These are phyloP conservation scores for Aspergillus haitiensis DNA, from an alignment of 495 filamentous ascomycete genomes.

Conservation along the genomic window DNA sequence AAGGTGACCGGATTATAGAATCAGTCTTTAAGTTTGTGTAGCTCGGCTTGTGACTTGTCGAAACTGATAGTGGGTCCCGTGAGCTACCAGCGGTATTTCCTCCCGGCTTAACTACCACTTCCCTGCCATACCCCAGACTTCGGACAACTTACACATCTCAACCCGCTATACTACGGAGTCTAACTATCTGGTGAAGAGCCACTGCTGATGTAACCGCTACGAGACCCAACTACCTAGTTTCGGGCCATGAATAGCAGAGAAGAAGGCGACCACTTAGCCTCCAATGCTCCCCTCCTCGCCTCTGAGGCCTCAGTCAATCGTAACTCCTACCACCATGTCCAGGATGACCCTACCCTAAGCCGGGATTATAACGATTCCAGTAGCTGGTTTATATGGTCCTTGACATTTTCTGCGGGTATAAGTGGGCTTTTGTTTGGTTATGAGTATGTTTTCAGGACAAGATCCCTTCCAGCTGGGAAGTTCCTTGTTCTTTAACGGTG, in stretches of 20 bases:
- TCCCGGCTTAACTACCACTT: background rate
- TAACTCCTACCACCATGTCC: slow-evolving; percentile 17
- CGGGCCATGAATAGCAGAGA: slow-evolving; percentile 30
- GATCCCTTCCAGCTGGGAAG: background rate
- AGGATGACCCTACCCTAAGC: slow-evolving; percentile 17
- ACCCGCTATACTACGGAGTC: background rate
- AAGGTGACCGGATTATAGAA: too few species aligned
- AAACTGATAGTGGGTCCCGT: slow-evolving; percentile 17
- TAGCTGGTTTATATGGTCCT: slow-evolving; percentile 63
- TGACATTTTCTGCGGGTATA: slow-evolving; percentile 80
- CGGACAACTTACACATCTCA: background rate
- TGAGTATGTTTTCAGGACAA: slow-evolving; percentile 46
- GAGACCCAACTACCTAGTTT: slow-evolving; percentile 5
- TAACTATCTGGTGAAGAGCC: background rate
- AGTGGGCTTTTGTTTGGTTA: slow-evolving; percentile 88
- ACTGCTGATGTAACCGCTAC: slow-evolving; percentile 14
- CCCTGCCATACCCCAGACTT: background rate
- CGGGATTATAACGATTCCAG: slow-evolving; percentile 24
- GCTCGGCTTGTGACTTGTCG: background rate
- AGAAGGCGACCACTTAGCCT: slow-evolving; percentile 26
- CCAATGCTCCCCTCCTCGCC: slow-evolving; percentile 36
- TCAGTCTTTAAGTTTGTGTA: too few species aligned
- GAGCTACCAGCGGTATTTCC: slow-evolving; percentile 11
- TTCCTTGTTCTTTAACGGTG: slow-evolving; percentile 9
- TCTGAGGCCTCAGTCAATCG: slow-evolving; percentile 15